A percentile compares a stretch with the other conserved stretches of the same genome.
Conservation (phyloP, 1,284 basidiomycete species). For the Ustilago sp. region DNA sequence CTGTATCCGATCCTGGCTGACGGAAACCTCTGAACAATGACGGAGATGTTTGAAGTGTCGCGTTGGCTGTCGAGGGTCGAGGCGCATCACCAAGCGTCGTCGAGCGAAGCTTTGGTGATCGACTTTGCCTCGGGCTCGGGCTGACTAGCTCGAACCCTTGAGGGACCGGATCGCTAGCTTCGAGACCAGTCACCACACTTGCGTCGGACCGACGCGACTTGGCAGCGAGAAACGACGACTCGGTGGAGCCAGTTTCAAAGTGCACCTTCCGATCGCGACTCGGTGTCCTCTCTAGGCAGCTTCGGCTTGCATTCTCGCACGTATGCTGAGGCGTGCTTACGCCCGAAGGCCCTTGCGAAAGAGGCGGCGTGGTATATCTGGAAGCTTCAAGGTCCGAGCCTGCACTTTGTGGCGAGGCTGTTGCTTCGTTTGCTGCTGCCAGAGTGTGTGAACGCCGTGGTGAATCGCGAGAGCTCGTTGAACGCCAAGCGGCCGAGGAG, state of each 20-base stretch:
- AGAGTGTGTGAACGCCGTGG: neutral
- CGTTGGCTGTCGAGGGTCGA: conserved; percentile 33
- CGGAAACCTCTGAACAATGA: neutral
- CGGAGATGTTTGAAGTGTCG: conserved; percentile 8
- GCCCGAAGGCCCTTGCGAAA: conserved; percentile 32
- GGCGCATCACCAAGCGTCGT: conserved; percentile 4
- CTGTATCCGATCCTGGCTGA: neutral
- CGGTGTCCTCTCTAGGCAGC: conserved; percentile 1
- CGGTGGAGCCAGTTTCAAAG: conserved; percentile 15
- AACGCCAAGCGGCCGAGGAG: neutral
- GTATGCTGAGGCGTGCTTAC: conserved; percentile 33
- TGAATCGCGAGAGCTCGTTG: neutral
- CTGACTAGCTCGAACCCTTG: conserved; percentile 41
- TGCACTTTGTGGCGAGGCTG: conserved; percentile 18
- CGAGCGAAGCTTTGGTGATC: conserved; percentile 9
- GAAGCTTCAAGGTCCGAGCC: conserved; percentile 26
- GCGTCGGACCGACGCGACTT: conserved; percentile 1
- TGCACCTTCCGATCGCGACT: conserved; percentile 26
- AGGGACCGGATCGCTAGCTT: conserved; percentile 6
- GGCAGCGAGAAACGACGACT: conserved; percentile 15
- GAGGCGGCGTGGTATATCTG: conserved; percentile 24
- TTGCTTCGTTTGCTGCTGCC: neutral
- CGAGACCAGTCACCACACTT: neutral
- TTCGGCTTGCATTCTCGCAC: conserved; percentile 23
- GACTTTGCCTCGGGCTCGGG: conserved; percentile 9